phyloP scores from a whole-genome alignment of 2,329 filamentous ascomycete genomes.

The Arthrobotrys entomopaga region DNA sequence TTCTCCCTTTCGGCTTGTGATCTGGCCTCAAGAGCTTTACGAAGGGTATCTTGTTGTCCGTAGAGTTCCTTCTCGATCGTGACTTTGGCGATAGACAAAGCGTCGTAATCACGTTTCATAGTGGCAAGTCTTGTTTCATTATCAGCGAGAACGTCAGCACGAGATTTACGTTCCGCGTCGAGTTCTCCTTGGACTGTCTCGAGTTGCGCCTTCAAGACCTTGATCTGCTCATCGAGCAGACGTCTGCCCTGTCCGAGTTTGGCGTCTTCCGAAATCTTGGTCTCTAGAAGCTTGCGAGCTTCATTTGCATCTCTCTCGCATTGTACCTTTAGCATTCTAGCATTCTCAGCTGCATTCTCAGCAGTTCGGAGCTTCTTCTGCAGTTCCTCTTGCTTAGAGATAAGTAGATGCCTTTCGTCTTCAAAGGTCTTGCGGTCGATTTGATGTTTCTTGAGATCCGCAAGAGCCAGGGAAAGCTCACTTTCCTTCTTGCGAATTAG shows the following conservation, averaged over 20 bases:
- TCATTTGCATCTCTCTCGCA: conserved; percentile 89
- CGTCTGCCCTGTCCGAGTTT: conserved; percentile 83
- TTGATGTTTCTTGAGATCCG: conserved; percentile 84
- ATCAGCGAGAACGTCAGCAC: conserved; percentile 90
- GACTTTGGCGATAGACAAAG: conserved; percentile 92
- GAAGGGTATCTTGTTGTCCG: conserved; percentile 88
- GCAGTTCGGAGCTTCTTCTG: conserved; percentile 80
- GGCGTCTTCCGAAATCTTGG: conserved; percentile 87
- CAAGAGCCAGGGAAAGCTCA: conserved; percentile 83
- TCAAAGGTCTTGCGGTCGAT: conserved; percentile 82
- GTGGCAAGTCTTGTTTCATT: conserved; percentile 86
- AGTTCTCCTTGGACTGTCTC: conserved; percentile 87
- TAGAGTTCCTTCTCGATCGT: conserved; percentile 98
- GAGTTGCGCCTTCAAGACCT: conserved; percentile 84
- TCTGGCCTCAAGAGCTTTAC: conserved; percentile 83
- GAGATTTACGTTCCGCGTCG: conserved; percentile 88
- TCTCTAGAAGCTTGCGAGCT: conserved; percentile 84
- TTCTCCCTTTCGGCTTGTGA: conserved; percentile 84
- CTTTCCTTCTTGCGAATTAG: conserved; percentile 93
- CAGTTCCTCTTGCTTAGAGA: conserved; percentile 80
- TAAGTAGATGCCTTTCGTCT: conserved; percentile 77
- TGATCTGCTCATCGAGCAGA: conserved; percentile 85
- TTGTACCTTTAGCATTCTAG: conserved; percentile 83
- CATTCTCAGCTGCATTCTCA: conserved; percentile 86
- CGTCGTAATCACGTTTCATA: conserved; percentile 84